Conservation (phyloP, 1,284 basidiomycete species). For the Waitea zeae region DNA sequence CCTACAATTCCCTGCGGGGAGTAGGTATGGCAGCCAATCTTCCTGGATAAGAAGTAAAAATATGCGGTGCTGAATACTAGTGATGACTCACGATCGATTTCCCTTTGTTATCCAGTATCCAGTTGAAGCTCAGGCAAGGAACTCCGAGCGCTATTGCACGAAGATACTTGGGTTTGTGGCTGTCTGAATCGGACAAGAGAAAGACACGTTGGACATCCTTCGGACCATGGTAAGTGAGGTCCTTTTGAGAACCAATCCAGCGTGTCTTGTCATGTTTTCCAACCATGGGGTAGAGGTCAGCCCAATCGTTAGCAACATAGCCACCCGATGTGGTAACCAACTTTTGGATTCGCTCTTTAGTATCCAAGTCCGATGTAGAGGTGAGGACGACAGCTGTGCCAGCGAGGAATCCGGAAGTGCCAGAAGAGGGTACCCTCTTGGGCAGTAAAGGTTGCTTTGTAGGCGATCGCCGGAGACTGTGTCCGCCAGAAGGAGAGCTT, state of each 20-base stretch:
- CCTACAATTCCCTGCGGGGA: slow-evolving; percentile 51
- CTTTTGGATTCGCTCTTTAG: slow-evolving; percentile 3
- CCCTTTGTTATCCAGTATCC: slow-evolving; percentile 38
- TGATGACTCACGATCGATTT: too few relatives aligned
- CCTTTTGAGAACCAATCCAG: slow-evolving; percentile 29
- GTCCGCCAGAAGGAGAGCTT: too few relatives aligned
- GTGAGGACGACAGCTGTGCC: too few relatives aligned
- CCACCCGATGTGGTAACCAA: slow-evolving; percentile 41
- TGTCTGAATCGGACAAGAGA: slow-evolving; percentile 43
- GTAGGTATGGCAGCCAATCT: slow-evolving; percentile 48
- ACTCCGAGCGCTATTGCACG: slow-evolving; percentile 73
- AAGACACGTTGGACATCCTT: slow-evolving; percentile 40
- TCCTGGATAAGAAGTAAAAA: too few relatives aligned
- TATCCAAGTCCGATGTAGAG: too few relatives aligned
- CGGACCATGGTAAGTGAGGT: slow-evolving; percentile 26
- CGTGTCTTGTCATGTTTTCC: slow-evolving; percentile 28
- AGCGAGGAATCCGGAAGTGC: too few relatives aligned
- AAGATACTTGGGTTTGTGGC: slow-evolving; percentile 63
- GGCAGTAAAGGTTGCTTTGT: too few relatives aligned
- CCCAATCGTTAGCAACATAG: slow-evolving; percentile 44
- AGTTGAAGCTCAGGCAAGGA: slow-evolving; percentile 58
- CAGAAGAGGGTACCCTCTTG: too few relatives aligned
- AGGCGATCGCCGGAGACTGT: too few relatives aligned
- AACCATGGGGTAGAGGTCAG: slow-evolving; percentile 42
- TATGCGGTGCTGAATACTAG: too few relatives aligned